Base-by-base conservation (phyloP, 2,329 filamentous ascomycete genomes). In the Paracorniculantispora psalliotae region DNA sequence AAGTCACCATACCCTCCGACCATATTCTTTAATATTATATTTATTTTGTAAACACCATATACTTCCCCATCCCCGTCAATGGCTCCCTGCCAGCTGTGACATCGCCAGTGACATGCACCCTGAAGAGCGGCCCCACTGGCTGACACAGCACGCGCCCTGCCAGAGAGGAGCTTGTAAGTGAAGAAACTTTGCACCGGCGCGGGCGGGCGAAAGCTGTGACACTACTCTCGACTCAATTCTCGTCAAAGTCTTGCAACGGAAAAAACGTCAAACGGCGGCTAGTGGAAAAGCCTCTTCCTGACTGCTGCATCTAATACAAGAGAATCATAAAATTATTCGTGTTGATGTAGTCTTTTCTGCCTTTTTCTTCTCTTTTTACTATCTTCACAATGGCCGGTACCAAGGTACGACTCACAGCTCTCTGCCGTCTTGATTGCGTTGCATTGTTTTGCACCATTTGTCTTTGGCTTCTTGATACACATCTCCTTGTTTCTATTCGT, bases 161-260 rank as follows among this genome's bases (percentile, higher is more conserved):
- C 52, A 26, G 41, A 55, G 35, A 55, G 46, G 41, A 46, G 17
- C 25, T 33, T 43, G 19, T 53, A 41, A 54, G 51, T 54, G 53
- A 56, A 56, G 53, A 56, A 56, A 56, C 53, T 56, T 56, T 56
- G 53, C 53, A 56, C 51, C 35, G 26, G 10, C 52, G n/a, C n/a
- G n/a, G n/a, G n/a, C n/a, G n/a, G n/a, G n/a, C n/a, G n/a, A 46
- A 55, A 15, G 10, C 25, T 55, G 52, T 55, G 39, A 46, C 26
- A 47, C 41, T 19, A 55, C 37, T 53, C 12, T 26, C 39, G 10
- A 55, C n/a, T 26, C 21, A 17, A 19, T 46, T 9, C 19, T 19
- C 51, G 12, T 25, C 15, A 15, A 54, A 26, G 17, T 8, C 21
- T n/a, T n/a, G n/a, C n/a, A 55, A 23, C 6, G 19, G 5, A 9